Evolutionary conservation across 2,329 filamentous ascomycete species (phyloP).

Genomic region (Drechslerella dactyloides): DNA sequence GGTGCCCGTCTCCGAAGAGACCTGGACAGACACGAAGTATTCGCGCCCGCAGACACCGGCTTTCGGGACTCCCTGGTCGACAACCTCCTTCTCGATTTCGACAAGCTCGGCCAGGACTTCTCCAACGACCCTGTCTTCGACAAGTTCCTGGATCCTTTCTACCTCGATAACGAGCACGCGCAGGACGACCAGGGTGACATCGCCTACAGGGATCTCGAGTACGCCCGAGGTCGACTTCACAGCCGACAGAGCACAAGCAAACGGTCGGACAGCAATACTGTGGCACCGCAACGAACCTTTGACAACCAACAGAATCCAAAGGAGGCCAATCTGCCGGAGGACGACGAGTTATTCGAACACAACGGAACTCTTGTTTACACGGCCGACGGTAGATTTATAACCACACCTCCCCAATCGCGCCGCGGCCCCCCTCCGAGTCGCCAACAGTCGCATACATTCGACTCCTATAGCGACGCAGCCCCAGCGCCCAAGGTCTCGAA

Average conservation of each 20-base stretch:
- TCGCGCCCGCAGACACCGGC: slow-evolving; percentile 21
- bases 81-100: slow-evolving; percentile 92
- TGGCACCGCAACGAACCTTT: slow-evolving; percentile 49
- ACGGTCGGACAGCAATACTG: slow-evolving; percentile 53
- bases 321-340: slow-evolving; percentile 28
- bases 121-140: slow-evolving; percentile 52
- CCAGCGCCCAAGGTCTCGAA: slow-evolving; percentile 83
- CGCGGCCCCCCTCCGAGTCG: slow-evolving; percentile 62
- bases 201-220: slow-evolving; percentile 57
- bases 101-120: slow-evolving; percentile 64
- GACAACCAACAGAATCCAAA: slow-evolving; percentile 27
- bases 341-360: slow-evolving; percentile 55
- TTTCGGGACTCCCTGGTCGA: slow-evolving; percentile 85
- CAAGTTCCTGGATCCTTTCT: slow-evolving; percentile 57
- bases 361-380: slow-evolving; percentile 53
- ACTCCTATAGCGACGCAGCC: slow-evolving; percentile 68
- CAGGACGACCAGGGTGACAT: slow-evolving; percentile 58
- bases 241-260: slow-evolving; percentile 52
- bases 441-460: slow-evolving; percentile 65
- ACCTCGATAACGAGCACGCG: slow-evolving; percentile 59
- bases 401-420: slow-evolving; percentile 53
- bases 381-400: slow-evolving; percentile 52
- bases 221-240: slow-evolving; percentile 52
- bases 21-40: slow-evolving; percentile 43
- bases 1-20: slow-evolving; percentile 35